Evolutionary conservation across 1,284 basidiomycete genomes (phyloP), one percentile per base, ranked within the genome.

Genomic region (Pseudozyma hubeiensis): DNA sequence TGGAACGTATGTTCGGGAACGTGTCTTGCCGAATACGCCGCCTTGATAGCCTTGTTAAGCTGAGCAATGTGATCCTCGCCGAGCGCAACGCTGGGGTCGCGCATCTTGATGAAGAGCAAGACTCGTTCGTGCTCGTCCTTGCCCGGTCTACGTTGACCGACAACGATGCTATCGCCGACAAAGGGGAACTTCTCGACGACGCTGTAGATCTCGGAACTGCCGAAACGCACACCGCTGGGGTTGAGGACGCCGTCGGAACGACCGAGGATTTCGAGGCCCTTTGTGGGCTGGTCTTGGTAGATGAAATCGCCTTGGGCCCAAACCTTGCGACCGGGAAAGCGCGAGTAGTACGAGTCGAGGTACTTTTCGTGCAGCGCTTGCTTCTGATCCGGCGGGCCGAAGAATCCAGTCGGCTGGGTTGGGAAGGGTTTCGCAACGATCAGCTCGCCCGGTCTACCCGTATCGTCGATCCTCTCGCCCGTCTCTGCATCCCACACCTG

Each of bases 131-230:
- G 68, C 37, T 77, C 75, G 68, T 84, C 80, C 1, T 62, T 59
- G 16, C 53, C 52, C 0, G 53, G 56, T 30, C 73, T 34, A 2
- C 61, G 64, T 61, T 73, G 82, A 9, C 82, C 81, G 2, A 84
- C 81, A 7, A 81, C 82, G 30, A 84, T 76, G 41, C 69, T 77
- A 57, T 84, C 82, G 39, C 75, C 77, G 14, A 84, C 71, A 39
- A 79, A 80, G 14, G 45, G 43, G 46, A 72, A 73, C 50, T 74
- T 66, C 53, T 87, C 81, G 37, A 94, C 87, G 50, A 93, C 91
- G 73, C 91, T 90, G 85, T 94, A 94, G 57, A 94, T 88, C 85
- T 94, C 93, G 35, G 90, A 89, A 43, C 91, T 91, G 17, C 93
- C 93, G 81, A 94, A 94, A 16, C 92, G 88, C 59, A 94, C 89